A percentile compares a stretch with the other conserved stretches of the same genome.
These are phyloP conservation scores for Endocalyx cinctus DNA, from an alignment of 2,329 filamentous ascomycete genomes.

Conservation along the genomic window DNA sequence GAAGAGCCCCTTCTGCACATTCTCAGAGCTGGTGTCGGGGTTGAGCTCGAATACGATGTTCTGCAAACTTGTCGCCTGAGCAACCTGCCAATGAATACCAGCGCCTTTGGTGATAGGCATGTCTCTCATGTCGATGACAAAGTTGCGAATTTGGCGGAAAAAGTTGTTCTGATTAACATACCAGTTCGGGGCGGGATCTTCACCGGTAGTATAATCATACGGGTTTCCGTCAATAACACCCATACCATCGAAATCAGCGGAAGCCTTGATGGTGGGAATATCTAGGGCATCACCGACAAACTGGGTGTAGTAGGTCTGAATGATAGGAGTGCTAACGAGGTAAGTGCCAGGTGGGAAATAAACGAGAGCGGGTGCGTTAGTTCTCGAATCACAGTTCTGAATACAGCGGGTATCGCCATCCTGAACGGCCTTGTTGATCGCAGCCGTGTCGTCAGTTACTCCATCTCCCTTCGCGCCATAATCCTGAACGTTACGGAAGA, in stretches of 20 bases:
- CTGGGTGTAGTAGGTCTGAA: conserved; percentile 91
- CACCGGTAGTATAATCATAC: conserved; percentile 45
- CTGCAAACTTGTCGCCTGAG: conserved; percentile 75
- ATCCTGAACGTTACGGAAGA: conserved; percentile 74
- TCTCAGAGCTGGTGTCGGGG: conserved; percentile 56
- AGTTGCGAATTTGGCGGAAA: conserved; percentile 78
- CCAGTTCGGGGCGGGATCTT: conserved; percentile 63
- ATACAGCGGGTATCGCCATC: conserved; percentile 73
- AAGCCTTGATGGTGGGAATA: conserved; percentile 71
- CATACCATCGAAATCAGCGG: conserved; percentile 72
- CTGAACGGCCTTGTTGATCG: conserved; percentile 80
- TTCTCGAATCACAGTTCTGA: conserved; percentile 75
- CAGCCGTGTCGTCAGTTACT: conserved; percentile 74
- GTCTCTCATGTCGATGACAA: conserved; percentile 69
- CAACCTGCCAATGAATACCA: conserved; percentile 81
- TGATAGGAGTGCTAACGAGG: conserved; percentile 70
- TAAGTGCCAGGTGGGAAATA: conserved; percentile 93
- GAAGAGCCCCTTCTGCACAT: conserved; percentile 72
- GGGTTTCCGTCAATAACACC: conserved; percentile 86
- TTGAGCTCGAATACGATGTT: conserved; percentile 80
- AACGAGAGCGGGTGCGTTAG: conserved; percentile 76
- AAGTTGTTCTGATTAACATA: conserved; percentile 82
- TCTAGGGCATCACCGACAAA: conserved; percentile 75
- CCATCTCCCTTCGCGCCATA: conserved; percentile 68
- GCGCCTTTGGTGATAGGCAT: conserved; percentile 58